These are phyloP conservation scores for Rhodotorula sp. DNA, from an alignment of 1,284 basidiomycete genomes.

Conservation along the genomic window DNA sequence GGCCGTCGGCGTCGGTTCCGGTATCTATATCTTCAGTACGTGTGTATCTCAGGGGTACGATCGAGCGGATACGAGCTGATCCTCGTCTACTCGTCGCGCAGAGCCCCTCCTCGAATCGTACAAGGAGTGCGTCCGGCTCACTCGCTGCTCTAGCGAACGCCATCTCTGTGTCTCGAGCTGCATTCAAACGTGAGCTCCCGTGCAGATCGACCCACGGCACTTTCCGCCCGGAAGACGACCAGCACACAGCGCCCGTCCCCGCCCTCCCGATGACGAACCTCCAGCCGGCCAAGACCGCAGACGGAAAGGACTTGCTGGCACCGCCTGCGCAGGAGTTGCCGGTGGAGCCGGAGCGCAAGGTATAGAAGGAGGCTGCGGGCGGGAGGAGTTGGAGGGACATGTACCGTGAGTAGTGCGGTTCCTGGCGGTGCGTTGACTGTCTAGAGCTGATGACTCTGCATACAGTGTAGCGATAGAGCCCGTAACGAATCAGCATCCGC, in stretches of 20 bases:
- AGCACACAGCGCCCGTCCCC: conserved; percentile 37
- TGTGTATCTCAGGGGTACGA: background rate
- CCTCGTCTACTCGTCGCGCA: conserved; percentile 1
- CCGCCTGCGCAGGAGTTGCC: conserved; percentile 13
- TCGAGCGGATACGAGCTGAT: no score
- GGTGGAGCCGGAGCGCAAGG: conserved; percentile 1
- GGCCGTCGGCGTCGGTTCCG: conserved; percentile 27
- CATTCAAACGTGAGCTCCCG: no score
- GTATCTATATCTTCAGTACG: conserved; percentile 38
- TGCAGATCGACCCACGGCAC: conserved; percentile 35
- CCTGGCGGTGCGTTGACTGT: background rate
- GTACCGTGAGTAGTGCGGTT: background rate
- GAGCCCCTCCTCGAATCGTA: conserved; percentile 41
- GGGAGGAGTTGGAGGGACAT: background rate
- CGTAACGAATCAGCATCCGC: background rate
- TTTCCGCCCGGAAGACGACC: conserved; percentile 40
- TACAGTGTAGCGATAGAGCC: background rate
- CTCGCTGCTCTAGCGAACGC: background rate
- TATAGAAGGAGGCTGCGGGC: background rate
- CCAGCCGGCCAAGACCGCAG: conserved; percentile 24
- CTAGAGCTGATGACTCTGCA: no score
- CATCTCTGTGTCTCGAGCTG: no score
- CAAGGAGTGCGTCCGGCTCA: conserved; percentile 8
- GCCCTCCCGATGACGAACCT: conserved; percentile 30
- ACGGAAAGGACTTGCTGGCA: conserved; percentile 26